Evolutionary conservation across 2,329 filamentous ascomycete species (phyloP), one percentile per base, ranked within the genome.

Genomic region (Neurospora crassa): DNA sequence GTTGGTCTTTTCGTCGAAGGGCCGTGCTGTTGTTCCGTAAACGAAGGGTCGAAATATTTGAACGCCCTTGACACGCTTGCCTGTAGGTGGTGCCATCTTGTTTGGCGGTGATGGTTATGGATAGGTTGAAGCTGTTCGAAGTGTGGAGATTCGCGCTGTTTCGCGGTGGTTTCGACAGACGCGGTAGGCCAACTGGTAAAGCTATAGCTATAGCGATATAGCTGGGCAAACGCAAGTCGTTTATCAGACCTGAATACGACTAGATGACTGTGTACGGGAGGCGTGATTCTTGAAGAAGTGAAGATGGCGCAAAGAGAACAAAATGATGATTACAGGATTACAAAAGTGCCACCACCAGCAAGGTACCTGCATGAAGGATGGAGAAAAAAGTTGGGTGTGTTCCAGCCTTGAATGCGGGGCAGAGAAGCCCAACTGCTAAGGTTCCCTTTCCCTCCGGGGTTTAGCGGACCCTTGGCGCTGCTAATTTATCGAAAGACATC

Each of bases 1-100:
- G 78, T 93, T 92, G 76, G 91, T 89, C 74, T 88, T 86, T 69
- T 93, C 91, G 80, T 92, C 91, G 82, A 94, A 94, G 59, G 90
- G 91, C 67, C 88, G 86, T 24, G 95, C 93, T 73, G 96, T 92
- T 73, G 90, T 93, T 79, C 92, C 92, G 80, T 92, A 92, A 75
- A 94, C 83, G 79, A 91, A 91, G 40, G 89, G 89, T 14, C 89
- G 86, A 75, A 83, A 86, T 73, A 91, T 83, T 82, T 93, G 86
- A 69, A 86, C 85, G 77, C 88, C 86, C 78, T 91, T 91, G 76
- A 89, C 86, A 78, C 89, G 88, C 80, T 90, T 90, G 71, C 87
- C 86, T 29, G 85, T 86, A 14, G 87, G 84, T 18, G 88, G 88
- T 70, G 88, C 87, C 89, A 90, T 90, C 70, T 71, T 77, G 67